Conservation (phyloP, 768 basidiomycete species). For the Boletus tylopilopsis region DNA sequence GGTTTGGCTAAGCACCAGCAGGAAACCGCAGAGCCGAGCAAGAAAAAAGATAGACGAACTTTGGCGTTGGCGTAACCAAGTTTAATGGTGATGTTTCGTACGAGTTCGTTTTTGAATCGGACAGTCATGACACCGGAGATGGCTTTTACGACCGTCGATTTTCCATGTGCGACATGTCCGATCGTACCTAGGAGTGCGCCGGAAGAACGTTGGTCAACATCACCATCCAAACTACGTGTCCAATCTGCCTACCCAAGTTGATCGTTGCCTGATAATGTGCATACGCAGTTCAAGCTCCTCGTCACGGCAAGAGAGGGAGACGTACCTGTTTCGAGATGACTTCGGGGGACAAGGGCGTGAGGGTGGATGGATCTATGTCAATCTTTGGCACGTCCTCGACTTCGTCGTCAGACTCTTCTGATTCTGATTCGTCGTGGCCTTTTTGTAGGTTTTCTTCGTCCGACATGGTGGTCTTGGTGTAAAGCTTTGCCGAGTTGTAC, state of each 20-base stretch:
- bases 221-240: background rate
- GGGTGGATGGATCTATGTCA: slow-evolving; percentile 74
- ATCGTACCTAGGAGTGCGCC: slow-evolving; percentile 71
- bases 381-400: slow-evolving; percentile 57
- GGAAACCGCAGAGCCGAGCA: background rate
- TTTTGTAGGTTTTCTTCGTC: slow-evolving; percentile 67
- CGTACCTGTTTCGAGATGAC: slow-evolving; percentile 89
- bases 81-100: slow-evolving; percentile 99
- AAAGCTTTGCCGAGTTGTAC: background rate
- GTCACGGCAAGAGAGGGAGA: background rate
- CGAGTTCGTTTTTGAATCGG: slow-evolving; percentile 98
- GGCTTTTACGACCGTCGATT: slow-evolving; percentile 96
- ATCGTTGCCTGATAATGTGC: slow-evolving; percentile 75
- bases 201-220: slow-evolving; percentile 7
- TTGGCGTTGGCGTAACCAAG: slow-evolving; percentile 99
- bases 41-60: slow-evolving; percentile 43
- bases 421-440: slow-evolving; percentile 63
- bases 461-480: slow-evolving; percentile 45
- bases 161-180: slow-evolving; percentile 98
- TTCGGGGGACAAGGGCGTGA: slow-evolving; percentile 86
- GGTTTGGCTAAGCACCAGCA: background rate
- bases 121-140: slow-evolving; percentile 99
- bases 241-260: slow-evolving; percentile 62
- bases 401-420: slow-evolving; percentile 60
- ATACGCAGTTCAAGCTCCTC: slow-evolving; percentile 1